Evolutionary conservation across 2,329 filamentous ascomycete species (phyloP).

Genomic region (Fusarium sp.): DNA sequence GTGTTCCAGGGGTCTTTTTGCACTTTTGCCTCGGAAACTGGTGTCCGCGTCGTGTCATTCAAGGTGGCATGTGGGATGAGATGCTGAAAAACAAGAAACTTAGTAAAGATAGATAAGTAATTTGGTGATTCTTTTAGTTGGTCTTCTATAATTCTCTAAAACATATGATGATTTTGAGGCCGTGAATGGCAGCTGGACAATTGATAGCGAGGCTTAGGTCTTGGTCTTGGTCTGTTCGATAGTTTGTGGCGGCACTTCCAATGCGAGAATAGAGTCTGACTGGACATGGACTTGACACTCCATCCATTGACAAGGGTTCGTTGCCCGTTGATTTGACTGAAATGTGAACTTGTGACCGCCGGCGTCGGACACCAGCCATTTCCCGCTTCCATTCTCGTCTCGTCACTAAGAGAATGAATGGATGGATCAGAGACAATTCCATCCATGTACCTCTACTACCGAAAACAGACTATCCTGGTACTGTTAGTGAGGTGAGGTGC

Average conservation of each 20-base stretch:
- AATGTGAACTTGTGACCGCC: constrained; percentile 43
- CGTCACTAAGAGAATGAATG: not conserved
- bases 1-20: constrained; percentile 36
- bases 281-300: constrained; percentile 14
- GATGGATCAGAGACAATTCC: constrained; percentile 9
- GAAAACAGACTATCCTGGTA: constrained; percentile 30
- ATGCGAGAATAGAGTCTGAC: constrained; percentile 23
- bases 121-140: constrained; percentile 13
- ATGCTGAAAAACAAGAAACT: not conserved
- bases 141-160: not conserved
- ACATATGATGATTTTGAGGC: constrained; percentile 3
- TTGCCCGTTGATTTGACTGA: constrained; percentile 31
- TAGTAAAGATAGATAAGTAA: not conserved
- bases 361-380: constrained; percentile 38
- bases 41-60: constrained; percentile 26
- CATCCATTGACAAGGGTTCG: constrained; percentile 18
- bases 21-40: constrained; percentile 30
- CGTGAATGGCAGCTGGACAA: constrained; percentile 23
- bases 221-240: constrained; percentile 20
- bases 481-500: constrained; percentile 3
- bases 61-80: constrained; percentile 26
- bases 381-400: constrained; percentile 19
- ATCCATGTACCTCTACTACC: constrained; percentile 28
- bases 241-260: constrained; percentile 33
- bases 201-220: constrained; percentile 18